Conservation (phyloP, 257 asterid species). For the Anisodus tanguticus region DNA sequence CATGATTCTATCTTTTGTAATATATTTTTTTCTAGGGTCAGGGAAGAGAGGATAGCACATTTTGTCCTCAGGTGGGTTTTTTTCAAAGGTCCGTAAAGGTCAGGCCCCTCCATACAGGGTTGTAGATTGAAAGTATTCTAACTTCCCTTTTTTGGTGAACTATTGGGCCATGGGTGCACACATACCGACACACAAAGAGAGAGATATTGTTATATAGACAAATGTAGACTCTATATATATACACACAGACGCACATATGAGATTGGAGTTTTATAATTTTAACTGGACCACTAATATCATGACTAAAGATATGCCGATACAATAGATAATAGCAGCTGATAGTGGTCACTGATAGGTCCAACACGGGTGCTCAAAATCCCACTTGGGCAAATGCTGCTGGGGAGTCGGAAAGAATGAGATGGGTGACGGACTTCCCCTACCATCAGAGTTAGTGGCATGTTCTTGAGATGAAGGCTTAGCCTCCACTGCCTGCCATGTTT, state of each 20-base stretch:
- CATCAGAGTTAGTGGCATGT: conserved; percentile 11
- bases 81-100: background rate
- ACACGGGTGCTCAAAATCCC: conserved; percentile 2
- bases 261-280: background rate
- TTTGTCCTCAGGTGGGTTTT: background rate
- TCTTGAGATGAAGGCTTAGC: conserved; percentile 21
- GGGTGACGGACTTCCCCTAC: background rate
- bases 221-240: background rate
- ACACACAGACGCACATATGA: conserved; percentile 4
- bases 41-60: background rate
- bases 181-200: background rate
- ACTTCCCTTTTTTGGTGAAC: background rate
- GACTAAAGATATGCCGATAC: background rate
- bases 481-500: background rate
- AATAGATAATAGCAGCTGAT: conserved; percentile 3
- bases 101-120: background rate
- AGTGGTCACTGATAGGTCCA: conserved; percentile 11
- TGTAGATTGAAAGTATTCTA: background rate
- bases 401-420: background rate
- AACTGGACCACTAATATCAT: background rate
- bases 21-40: background rate
- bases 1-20: background rate
- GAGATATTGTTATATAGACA: background rate
- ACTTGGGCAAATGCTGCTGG: background rate
- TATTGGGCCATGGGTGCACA: background rate